Percentiles rank a stretch among this genome's conserved stretches.
Evolutionary conservation across 2,329 filamentous ascomycete genomes (phyloP).

Genomic region (Xylariaceae sp.): DNA sequence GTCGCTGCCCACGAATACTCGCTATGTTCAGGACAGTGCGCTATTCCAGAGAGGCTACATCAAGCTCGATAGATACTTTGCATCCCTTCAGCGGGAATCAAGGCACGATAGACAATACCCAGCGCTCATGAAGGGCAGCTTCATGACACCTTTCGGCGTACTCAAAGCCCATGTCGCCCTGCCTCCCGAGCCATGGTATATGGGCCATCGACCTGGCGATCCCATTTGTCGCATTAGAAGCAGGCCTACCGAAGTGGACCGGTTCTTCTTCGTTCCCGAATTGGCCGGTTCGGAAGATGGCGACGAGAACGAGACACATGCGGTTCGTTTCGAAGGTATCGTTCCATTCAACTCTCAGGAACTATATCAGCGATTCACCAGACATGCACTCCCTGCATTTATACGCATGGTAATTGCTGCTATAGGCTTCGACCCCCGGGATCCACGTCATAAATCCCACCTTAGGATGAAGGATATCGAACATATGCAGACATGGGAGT

Average conservation of each 20-base stretch:
- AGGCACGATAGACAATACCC: background rate
- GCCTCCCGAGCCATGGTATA: slow-evolving; percentile 14
- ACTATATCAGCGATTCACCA: slow-evolving; percentile 5
- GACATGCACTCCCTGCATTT: slow-evolving; percentile 9
- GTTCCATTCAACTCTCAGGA: slow-evolving; percentile 23
- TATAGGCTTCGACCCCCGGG: slow-evolving; percentile 9
- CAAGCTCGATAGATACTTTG: background rate
- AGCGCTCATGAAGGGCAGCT: background rate
- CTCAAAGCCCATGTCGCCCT: background rate
- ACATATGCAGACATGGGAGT: background rate
- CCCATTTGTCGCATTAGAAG: slow-evolving; percentile 14
- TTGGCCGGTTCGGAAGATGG: background rate
- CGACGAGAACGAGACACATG: background rate
- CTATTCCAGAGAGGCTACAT: background rate
- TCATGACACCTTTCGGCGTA: slow-evolving; percentile 5
- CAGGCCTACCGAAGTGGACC: background rate
- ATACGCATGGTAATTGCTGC: slow-evolving; percentile 18
- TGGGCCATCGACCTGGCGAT: slow-evolving; percentile 25
- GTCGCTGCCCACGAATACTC: too few species aligned
- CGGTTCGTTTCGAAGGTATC: slow-evolving; percentile 19
- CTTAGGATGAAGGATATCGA: background rate
- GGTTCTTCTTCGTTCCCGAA: background rate
- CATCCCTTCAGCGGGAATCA: background rate
- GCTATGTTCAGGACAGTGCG: background rate
- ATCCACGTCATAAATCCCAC: background rate